Evolutionary conservation across 1,139 yeast species (phyloP), one percentile per base, ranked within the genome.

Genomic region (Scheffersomyces titani): DNA sequence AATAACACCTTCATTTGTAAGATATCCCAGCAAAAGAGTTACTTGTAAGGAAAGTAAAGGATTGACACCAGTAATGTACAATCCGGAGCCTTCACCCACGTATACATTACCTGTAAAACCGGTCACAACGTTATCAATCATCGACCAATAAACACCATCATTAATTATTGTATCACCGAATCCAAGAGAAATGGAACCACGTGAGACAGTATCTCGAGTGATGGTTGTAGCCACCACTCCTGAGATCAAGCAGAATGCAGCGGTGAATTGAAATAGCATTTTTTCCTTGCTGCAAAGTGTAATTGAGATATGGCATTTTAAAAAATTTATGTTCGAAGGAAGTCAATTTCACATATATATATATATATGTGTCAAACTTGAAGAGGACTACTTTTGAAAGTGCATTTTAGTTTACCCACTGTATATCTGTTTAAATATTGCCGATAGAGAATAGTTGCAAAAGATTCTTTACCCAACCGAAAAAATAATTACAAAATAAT

Each of bases 1-100:
- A n/a, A 62, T 48, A n/a, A 22, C 48, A 24, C 66, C 66, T 49
- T 53, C 45, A 49, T 63, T 63, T 16, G 19, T n/a, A 52, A 59
- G 56, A 3, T 55, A 51, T 19, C 53, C 55, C 5, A 58, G 11
- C 24, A 57, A 56, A 6, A 56, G 46, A 21, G 57, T 51, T 13
- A 62, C 59, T 1, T 55, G 52, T 51, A 62, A 55, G 13, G 57
- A 60, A 19, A 61, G 24, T 13, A 57, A 44, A 18, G 47, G 20
- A 13, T 55, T 50, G 40, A 53, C 53, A 19, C 61, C 54, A 19
- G 62, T 52, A 19, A 61, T 54, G 47, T 58, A 64, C 40, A 64
- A 59, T 1, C 65, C 68, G 52, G 75, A 75, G 0, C 59, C 58
- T 13, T 57, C 56, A 2, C 58, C 57, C 21, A 57, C 64, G 19